Base-by-base conservation (phyloP, 441 rosid species). In the Monsonia emarginata region DNA sequence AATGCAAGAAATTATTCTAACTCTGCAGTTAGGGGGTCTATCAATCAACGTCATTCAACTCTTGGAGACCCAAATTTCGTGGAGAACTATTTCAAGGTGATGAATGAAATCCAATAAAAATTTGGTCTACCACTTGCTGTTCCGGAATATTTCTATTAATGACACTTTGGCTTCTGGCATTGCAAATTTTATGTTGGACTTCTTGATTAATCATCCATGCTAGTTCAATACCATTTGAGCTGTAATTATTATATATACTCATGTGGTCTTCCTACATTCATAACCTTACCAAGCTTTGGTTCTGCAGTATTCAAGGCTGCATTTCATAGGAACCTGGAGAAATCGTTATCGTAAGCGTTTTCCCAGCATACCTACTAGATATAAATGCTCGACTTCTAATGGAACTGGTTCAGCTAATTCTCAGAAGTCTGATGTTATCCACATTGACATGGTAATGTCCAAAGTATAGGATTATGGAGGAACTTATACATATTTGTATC, bases 311-410 rank as follows among this genome's bases (percentile, higher is more conserved):
- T 93, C 98, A 69, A 87, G 98, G 84, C 79, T 93, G 81, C 98
- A 93, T 82, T 93, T 93, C 80, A 90, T 93, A 14, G 98, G 98
- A 68, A 90, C 97, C 24, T 93, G 96, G 98, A 90, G 95, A 82
- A 85, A 81, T 63, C 78, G 98, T 74, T 93, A 93, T 69, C 86
- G 90, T 10, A 87, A 83, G 80, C 86, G 84, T 70, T 90, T 84
- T 61, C 83, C 85, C 56, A 72, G 73, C 74, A 69, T 69, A 46
- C 70, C 78, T 60, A 69, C 27, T 72, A 83, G 78, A 40, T 46
- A 78, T 18, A 78, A 75, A 73, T 70, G 76, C 70, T 61, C 60
- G 44, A 77, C 71, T 72, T 79, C 84, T 63, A 66, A 71, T 69
- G 65, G 32, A 61, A 71, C 68, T 71, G 73, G 75, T 70, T 72